Conservation (phyloP, 2,329 filamentous ascomycete genomes). For the Hymenoscyphus fructigenus region DNA sequence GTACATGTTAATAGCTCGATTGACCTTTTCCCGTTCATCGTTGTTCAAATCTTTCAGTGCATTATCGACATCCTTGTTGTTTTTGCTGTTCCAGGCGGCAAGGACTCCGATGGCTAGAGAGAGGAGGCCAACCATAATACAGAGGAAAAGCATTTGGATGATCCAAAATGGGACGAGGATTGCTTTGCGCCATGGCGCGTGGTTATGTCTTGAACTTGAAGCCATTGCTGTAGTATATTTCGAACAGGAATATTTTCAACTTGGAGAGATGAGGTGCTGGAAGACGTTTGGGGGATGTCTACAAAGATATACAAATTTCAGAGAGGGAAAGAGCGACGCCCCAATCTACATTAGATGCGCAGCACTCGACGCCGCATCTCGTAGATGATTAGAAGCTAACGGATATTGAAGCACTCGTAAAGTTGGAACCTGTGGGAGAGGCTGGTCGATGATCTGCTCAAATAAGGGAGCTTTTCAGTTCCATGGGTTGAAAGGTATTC, state of each 20-base stretch:
- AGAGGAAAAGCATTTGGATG: conserved; percentile 25
- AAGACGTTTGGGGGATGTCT: neutral
- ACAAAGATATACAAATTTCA: neutral
- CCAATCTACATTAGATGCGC: neutral
- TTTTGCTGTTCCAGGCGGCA: conserved; percentile 6
- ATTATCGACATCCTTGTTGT: neutral
- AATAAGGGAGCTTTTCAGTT: too few species aligned
- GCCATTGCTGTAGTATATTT: neutral
- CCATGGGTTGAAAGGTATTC: too few species aligned
- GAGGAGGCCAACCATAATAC: conserved; percentile 22
- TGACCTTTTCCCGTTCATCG: neutral
- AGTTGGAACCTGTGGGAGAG: too few species aligned
- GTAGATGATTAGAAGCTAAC: too few species aligned
- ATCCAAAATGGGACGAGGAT: conserved; percentile 31
- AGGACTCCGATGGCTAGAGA: conserved; percentile 15
- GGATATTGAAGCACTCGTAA: too few species aligned
- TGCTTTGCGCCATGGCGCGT: conserved; percentile 28
- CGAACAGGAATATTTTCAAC: neutral
- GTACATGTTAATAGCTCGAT: neutral
- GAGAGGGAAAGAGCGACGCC: neutral
- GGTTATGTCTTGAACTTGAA: conserved; percentile 14
- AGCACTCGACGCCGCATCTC: too few species aligned
- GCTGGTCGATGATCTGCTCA: too few species aligned
- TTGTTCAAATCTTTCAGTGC: neutral
- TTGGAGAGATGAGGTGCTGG: neutral